Evolutionary conservation across 202 grass and related monocot genomes (phyloP).

Genomic region (Miscanthus sacchariflorus): DNA sequence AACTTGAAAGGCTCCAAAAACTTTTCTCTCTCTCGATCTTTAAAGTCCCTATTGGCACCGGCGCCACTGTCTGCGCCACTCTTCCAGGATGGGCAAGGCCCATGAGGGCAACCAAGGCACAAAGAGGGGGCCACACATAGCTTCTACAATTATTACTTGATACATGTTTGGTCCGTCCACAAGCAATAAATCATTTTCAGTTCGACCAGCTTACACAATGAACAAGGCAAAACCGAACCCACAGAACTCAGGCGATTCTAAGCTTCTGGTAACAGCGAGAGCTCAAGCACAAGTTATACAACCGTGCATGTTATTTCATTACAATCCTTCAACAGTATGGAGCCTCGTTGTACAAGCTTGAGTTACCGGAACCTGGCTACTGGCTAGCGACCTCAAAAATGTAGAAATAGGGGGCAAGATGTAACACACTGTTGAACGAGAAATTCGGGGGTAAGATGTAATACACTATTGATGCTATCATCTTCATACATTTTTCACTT

Average conservation of each 20-base stretch:
- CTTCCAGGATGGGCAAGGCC: too few species aligned
- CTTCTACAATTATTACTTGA: too few species aligned
- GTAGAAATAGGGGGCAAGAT: constrained; percentile 24
- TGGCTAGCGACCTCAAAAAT: constrained; percentile 44
- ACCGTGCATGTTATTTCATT: constrained; percentile 32
- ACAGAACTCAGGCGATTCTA: neutral
- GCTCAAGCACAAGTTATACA: constrained; percentile 25
- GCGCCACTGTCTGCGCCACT: too few species aligned
- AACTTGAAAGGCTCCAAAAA: too few species aligned
- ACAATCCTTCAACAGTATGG: constrained; percentile 33
- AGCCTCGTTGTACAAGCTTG: constrained; percentile 30
- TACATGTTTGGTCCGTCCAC: too few species aligned
- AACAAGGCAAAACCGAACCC: neutral
- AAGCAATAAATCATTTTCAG: neutral
- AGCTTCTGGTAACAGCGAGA: neutral
- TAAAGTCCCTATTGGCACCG: too few species aligned
- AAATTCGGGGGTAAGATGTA: constrained; percentile 25
- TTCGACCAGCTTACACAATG: neutral
- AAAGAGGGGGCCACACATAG: too few species aligned
- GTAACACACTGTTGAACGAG: constrained; percentile 22
- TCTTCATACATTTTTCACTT: constrained; percentile 57
- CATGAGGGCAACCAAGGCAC: too few species aligned
- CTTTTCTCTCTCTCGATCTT: too few species aligned
- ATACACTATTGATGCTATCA: neutral
- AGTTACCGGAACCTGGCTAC: neutral